Percentiles rank a stretch among this genome's conserved stretches.
phyloP scores from a whole-genome alignment of 148 eudicot genomes.

The Linanthus parryae region DNA sequence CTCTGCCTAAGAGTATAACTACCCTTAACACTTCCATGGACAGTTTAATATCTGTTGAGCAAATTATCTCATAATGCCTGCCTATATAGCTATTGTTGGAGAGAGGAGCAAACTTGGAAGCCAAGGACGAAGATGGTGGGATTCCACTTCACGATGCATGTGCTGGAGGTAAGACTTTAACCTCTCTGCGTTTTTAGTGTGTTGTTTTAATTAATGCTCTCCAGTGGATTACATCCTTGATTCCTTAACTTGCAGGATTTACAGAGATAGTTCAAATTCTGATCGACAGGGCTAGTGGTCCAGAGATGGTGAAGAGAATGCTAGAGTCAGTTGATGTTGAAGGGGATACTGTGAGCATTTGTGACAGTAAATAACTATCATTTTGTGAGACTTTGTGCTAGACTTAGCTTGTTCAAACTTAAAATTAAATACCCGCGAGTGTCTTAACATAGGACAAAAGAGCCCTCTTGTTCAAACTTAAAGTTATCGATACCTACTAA shows the following conservation, averaged over 20 bases:
- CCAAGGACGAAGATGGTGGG: constrained; percentile 90
- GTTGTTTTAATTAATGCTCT: no score
- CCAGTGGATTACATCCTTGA: no score
- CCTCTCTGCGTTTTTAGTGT: no score
- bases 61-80: not conserved
- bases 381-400: no score
- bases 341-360: constrained; percentile 89
- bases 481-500: no score
- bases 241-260: constrained; percentile 74
- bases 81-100: constrained; percentile 62
- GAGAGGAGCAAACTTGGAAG: constrained; percentile 77
- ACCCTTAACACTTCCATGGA: not conserved
- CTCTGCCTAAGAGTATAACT: not conserved
- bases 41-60: not conserved
- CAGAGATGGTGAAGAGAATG: constrained; percentile 58
- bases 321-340: constrained; percentile 82
- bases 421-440: no score
- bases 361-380: no score
- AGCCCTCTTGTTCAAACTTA: no score
- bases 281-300: constrained; percentile 33
- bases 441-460: no score
- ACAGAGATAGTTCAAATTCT: constrained; percentile 62
- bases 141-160: constrained; percentile 96
- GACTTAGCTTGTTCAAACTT: no score
- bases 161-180: constrained; percentile 67